Evolutionary conservation across 768 basidiomycete genomes (phyloP), one percentile per base, ranked within the genome.

Genomic region (Tricholoma bakamatsutake): DNA sequence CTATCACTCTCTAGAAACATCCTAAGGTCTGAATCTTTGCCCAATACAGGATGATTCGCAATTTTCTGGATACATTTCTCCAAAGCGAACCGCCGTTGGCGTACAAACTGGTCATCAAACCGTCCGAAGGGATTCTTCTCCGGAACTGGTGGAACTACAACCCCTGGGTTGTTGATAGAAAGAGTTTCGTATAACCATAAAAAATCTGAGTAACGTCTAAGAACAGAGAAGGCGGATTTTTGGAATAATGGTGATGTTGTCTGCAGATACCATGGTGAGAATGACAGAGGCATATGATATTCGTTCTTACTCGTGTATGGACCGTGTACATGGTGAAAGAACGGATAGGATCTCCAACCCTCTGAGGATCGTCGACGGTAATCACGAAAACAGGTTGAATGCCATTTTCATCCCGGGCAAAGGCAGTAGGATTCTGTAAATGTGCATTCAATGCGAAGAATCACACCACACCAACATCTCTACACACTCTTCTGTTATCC

Each of bases 241-340:
- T 85, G 82, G 72, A 81, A 98, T 24, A 87, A 72, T 0, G 90
- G 86, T 3, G 93, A 95, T 6, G 87, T 91, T 0, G 94, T 97
- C 88, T 92, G 61, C 37, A 17, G 43, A 28, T 30, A 47, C 27
- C 53, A 34, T 35, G 45, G 33, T 21, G 52, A 49, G 51, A 55
- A 53, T 15, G 35, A n/a, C 6, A 52, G 50, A 24, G n/a, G 39
- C 18, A 33, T 39, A 15, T n/a, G 8, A 30, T 43, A 46, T 13
- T 46, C 30, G 8, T 35, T 66, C 83, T 52, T 67, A 91, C 92
- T 60, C 83, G 77, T 12, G 95, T 97, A 57, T 92, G 88, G 1
- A 99, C 93, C 1, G 97, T 99, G 68, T 98, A 99, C 75, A 98
- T 93, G 10, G 90, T 97, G 66, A 93, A 97, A 13, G 87, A 83